Evolutionary conservation across 441 rosid species (phyloP), one percentile per base, ranked within the genome.

Genomic region (Dalechampia spathulata): DNA sequence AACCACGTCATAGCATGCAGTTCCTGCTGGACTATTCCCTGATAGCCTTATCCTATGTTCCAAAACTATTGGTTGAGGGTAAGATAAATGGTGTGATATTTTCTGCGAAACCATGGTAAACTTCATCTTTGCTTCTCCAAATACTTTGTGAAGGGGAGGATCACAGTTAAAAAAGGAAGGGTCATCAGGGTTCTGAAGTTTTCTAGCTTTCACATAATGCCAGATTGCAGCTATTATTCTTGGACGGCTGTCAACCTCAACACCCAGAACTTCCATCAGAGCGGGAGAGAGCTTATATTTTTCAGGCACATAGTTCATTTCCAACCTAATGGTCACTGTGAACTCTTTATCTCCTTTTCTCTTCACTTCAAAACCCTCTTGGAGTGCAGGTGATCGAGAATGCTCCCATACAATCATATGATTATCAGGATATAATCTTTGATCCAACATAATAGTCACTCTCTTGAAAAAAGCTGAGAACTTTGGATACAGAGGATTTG

Each of bases 281-380:
- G 90, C 80, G 22, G 92, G 75, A 58, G 99, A 85, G 43, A 89
- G 90, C 81, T 89, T 92, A 67, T 72, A 92, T 69, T 86, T 92
- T 60, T 89, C 99, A 47, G 99, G 97, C 32, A 72, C 66, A 45
- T 86, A 80, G 70, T 89, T 86, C 92, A 92, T 86, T 75, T 92
- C 99, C 78, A 92, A 62, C 20, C 90, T 49, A 52, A 92, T 82
- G 51, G 78, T 78, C 36, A 78, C 84, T n/a, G 80, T 70, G 61
- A 87, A 87, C 61, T 92, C 97, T 60, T 80, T 85, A 58, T 92
- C 92, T 57, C 99, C 97, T 71, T 79, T 89, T 69, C 99, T 82
- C 81, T 85, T 89, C 59, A 92, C 90, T 77, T 92, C 99, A 76
- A 92, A 92, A 57, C 99, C 99, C 72, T 92, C 99, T 5, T 85